A percentile compares a stretch with the other conserved stretches of the same genome.
phyloP scores from a whole-genome alignment of 805 yeast genomes.

The Diddensiella caesifluorescens region DNA sequence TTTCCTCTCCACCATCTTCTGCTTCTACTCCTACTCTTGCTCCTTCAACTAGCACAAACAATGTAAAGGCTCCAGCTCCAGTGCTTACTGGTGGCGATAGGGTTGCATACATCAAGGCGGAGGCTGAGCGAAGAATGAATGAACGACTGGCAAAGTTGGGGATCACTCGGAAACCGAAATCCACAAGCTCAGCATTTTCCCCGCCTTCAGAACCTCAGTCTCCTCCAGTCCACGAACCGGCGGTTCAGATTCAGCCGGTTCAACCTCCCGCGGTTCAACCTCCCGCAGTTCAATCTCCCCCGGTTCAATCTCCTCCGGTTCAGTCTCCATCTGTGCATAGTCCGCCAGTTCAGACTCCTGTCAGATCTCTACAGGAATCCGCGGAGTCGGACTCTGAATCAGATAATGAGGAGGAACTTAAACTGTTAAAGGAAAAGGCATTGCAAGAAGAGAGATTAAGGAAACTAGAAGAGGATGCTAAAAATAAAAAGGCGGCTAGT shows the following conservation, averaged over 20 bases:
- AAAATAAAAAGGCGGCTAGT: constrained; percentile 8
- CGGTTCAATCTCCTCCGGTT: constrained; percentile 8
- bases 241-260: constrained; percentile 6
- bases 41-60: constrained; percentile 3
- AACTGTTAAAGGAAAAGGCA: constrained; percentile 25
- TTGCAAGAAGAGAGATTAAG: constrained; percentile 23
- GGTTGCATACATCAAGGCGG: constrained; percentile 76
- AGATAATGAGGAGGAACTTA: constrained; percentile 36
- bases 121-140: constrained; percentile 75
- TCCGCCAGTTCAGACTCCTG: constrained; percentile 7
- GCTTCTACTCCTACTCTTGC: constrained; percentile 6
- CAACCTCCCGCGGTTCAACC: constrained; percentile 16
- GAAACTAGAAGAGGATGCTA: constrained; percentile 20
- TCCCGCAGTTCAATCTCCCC: constrained; percentile 15
- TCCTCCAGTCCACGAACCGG: constrained; percentile 8
- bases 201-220: constrained; percentile 19
- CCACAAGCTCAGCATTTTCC: constrained; percentile 17
- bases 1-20: constrained; percentile 11
- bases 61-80: constrained; percentile 38
- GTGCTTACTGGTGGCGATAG: constrained; percentile 50
- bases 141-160: constrained; percentile 81
- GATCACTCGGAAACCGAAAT: constrained; percentile 35
- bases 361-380: constrained; percentile 12
- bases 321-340: constrained; percentile 11
- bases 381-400: constrained; percentile 13